Base-by-base conservation (phyloP, 805 yeast species). In the Yamadazyma nakazawae region DNA sequence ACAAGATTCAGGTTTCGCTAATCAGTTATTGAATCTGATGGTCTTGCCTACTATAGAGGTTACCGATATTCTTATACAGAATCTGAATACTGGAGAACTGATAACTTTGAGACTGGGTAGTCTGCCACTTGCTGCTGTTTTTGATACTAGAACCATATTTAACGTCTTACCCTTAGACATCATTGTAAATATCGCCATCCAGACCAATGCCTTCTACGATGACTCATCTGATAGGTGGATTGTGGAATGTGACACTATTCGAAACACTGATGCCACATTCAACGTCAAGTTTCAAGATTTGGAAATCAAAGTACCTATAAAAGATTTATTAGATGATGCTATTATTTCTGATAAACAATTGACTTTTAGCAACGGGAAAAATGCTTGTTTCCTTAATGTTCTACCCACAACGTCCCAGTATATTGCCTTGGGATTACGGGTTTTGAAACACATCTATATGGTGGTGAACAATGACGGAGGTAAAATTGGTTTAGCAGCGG, bases 401-500 rank as follows among this genome's bases (percentile, higher is more conserved):
- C 61, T 72, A 19, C 85, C 88, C 1, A 71, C 74, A 40, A 57
- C 67, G 2, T 48, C 54, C 10, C 87, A 88, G 1, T 80, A 66
- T 56, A 71, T 77, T 9, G 56, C 78, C 2, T 60, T 86, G 35
- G 94, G 92, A 2, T 64, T 79, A 6, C 73, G 85, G 3, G 79
- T 85, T 54, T 51, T 85, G 40, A 68, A 68, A 43, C 67, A 72
- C 40, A 63, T 75, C 7, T 84, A 79, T 57, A 48, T 85, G 34
- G 91, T 84, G 0, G 82, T 83, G 34, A 89, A 85, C 60, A 72
- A 79, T 51, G 88, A 75, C 13, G 79, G 78, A 16, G 60, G 68
- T 21, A 65, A 66, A 18, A 58, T 85, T 24, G 94, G 85, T 0
- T 42, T 85, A 42, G 87, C 81, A 0, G 74, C 74, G 40, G 70